Conservation (phyloP, 441 rosid genomes). For the Gossypium schwendimanii region DNA sequence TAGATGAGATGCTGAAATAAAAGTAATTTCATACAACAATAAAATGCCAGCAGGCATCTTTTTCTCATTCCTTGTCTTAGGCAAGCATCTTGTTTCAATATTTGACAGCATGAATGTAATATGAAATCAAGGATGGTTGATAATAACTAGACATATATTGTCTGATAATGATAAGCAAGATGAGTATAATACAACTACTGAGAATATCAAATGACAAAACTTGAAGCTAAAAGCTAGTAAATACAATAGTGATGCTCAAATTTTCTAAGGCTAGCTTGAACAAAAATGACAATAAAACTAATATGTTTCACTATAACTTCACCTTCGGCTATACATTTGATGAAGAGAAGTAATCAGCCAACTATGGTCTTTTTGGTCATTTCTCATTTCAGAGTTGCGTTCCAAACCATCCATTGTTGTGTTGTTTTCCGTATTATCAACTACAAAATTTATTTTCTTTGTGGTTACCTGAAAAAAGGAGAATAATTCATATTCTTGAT, state of each 20-base stretch:
- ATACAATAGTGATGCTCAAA: not conserved
- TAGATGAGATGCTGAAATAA: not conserved
- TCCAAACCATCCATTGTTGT: constrained; percentile 33
- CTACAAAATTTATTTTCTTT: constrained; percentile 84
- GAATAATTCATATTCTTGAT: not conserved
- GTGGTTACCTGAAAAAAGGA: constrained; percentile 63
- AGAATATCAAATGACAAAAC: not conserved
- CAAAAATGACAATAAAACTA: constrained; percentile 7
- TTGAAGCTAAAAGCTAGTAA: not conserved
- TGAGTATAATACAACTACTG: not conserved
- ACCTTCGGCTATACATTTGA: constrained; percentile 97
- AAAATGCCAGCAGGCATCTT: not conserved
- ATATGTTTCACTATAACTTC: constrained; percentile 10
- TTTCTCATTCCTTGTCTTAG: constrained; percentile 5
- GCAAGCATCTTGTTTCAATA: not conserved
- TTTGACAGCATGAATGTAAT: not conserved
- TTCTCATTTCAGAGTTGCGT: constrained; percentile 37
- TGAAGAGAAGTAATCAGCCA: constrained; percentile 88
- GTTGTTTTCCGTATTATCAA: constrained; percentile 49
- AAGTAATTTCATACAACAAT: not conserved
- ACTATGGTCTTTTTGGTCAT: constrained; percentile 76
- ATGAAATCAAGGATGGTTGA: not conserved
- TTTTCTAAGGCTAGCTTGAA: not conserved
- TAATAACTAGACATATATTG: not conserved
- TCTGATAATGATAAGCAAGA: not conserved